Evolutionary conservation across 306 rosid species (phyloP).

Genomic region (Boehmeria nivea): DNA sequence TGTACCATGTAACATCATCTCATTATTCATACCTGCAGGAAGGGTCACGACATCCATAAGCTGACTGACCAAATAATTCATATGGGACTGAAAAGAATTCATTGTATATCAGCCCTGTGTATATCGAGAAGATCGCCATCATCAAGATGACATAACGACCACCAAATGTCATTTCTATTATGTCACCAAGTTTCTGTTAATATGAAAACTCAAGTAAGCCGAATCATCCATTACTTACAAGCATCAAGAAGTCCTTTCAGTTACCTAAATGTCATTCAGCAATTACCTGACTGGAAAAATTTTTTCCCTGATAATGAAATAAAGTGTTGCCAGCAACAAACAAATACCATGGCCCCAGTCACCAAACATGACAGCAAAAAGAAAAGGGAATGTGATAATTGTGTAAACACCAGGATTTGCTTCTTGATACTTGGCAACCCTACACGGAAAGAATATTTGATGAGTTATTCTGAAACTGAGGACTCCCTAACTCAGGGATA

Average conservation of each 20-base stretch:
- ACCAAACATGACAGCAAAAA: conserved; percentile 97
- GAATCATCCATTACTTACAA: conserved; percentile 11
- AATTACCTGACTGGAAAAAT: conserved; percentile 78
- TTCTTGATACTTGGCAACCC: conserved; percentile 97
- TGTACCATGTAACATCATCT: neutral
- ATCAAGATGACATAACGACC: conserved; percentile 86
- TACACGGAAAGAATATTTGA: conserved; percentile 25
- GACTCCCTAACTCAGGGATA: too few relatives aligned
- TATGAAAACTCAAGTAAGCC: conserved; percentile 35
- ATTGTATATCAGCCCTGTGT: conserved; percentile 88
- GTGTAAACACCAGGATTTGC: conserved; percentile 92
- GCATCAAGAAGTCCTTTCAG: conserved; percentile 5
- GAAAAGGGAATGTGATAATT: conserved; percentile 85
- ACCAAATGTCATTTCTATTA: conserved; percentile 88
- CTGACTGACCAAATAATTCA: conserved; percentile 75
- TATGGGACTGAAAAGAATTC: conserved; percentile 92
- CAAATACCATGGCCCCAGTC: conserved; percentile 99
- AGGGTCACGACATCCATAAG: conserved; percentile 79
- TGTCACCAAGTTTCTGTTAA: conserved; percentile 93
- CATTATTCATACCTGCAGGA: conserved; percentile 66
- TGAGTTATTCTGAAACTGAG: neutral
- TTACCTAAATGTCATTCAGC: conserved; percentile 14
- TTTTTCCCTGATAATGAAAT: conserved; percentile 67
- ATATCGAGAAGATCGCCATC: conserved; percentile 93
- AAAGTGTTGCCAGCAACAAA: conserved; percentile 67